These are phyloP conservation scores for Orbilia quercus DNA, from an alignment of 2,329 filamentous ascomycete genomes.

Conservation along the genomic window DNA sequence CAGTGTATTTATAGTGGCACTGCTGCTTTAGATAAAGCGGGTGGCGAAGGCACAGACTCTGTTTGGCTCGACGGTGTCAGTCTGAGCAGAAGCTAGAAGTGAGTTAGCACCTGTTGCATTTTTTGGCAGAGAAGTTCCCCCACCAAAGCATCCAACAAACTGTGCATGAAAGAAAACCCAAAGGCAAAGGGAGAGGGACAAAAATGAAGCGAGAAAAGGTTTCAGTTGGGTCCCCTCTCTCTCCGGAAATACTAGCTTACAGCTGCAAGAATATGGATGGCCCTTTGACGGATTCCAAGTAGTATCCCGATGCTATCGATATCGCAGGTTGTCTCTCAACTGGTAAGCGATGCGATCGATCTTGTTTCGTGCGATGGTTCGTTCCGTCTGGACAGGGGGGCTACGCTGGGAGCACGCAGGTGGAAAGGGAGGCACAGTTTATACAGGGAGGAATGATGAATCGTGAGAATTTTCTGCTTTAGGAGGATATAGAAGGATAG, in stretches of 20 bases:
- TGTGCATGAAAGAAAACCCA: constrained; percentile 41
- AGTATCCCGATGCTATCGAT: constrained; percentile 6
- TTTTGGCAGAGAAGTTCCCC: constrained; percentile 32
- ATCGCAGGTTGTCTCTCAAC: constrained; percentile 16
- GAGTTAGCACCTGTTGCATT: constrained; percentile 53
- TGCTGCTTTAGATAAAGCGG: neutral
- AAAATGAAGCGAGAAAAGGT: constrained; percentile 5
- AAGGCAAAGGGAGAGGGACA: constrained; percentile 14
- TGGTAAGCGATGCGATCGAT: constrained; percentile 39
- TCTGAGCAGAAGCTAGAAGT: constrained; percentile 6
- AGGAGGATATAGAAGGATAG: constrained; percentile 19
- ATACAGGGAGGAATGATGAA: constrained; percentile 9
- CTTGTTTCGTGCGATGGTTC: constrained; percentile 28
- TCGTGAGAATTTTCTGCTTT: constrained; percentile 11
- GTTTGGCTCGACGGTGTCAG: neutral
- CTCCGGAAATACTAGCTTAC: constrained; percentile 17
- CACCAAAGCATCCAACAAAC: too few relatives aligned
- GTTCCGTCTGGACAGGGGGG: constrained; percentile 12
- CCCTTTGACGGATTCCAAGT: constrained; percentile 2
- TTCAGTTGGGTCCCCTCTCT: constrained; percentile 15
- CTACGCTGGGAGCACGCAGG: constrained; percentile 12
- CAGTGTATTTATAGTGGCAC: neutral
- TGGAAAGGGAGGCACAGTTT: constrained; percentile 29
- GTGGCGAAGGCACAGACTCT: neutral
- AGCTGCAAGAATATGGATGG: neutral